Evolutionary conservation across 768 basidiomycete genomes (phyloP).

Genomic region (Stropharia rugosoannulata): DNA sequence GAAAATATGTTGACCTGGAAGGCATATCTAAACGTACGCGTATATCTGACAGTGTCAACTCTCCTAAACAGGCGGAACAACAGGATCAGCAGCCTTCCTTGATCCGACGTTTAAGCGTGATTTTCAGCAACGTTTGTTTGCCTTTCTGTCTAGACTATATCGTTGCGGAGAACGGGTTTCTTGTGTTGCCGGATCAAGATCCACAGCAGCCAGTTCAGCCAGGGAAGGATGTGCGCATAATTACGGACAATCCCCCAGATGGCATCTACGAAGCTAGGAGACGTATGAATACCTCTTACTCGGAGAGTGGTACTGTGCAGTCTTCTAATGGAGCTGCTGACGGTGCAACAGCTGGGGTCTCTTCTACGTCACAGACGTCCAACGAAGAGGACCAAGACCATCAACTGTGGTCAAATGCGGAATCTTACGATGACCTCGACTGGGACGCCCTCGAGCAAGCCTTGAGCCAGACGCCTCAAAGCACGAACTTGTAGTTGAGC

Average conservation of each 20-base stretch:
- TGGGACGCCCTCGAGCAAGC: constrained; percentile 26
- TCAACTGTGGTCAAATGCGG: constrained; percentile 45
- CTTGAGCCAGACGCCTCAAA: constrained; percentile 17
- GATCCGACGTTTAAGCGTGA: constrained; percentile 70
- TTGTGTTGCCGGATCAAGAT: constrained; percentile 12
- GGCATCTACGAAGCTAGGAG: not conserved
- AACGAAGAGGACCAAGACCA: constrained; percentile 25
- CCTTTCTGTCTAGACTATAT: constrained; percentile 74
- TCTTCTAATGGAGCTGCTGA: too few relatives aligned
- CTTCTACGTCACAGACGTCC: not conserved
- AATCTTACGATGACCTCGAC: constrained; percentile 37
- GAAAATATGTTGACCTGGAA: constrained; percentile 49
- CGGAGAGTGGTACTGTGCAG: too few relatives aligned
- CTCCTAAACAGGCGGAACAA: not conserved
- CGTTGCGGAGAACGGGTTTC: constrained; percentile 62
- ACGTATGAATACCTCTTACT: too few relatives aligned
- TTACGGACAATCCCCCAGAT: not conserved
- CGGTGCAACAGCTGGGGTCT: not conserved
- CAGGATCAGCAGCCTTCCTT: constrained; percentile 45
- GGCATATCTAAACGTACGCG: constrained; percentile 26
- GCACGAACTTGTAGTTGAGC: too few relatives aligned
- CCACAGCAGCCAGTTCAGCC: not conserved
- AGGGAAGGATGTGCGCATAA: constrained; percentile 5
- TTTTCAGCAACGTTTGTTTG: constrained; percentile 68
- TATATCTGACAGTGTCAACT: constrained; percentile 1